A percentile compares a stretch with the other conserved stretches of the same genome.
Conservation (phyloP, 2,329 filamentous ascomycete genomes). For the Pseudogymnoascus sp. region DNA sequence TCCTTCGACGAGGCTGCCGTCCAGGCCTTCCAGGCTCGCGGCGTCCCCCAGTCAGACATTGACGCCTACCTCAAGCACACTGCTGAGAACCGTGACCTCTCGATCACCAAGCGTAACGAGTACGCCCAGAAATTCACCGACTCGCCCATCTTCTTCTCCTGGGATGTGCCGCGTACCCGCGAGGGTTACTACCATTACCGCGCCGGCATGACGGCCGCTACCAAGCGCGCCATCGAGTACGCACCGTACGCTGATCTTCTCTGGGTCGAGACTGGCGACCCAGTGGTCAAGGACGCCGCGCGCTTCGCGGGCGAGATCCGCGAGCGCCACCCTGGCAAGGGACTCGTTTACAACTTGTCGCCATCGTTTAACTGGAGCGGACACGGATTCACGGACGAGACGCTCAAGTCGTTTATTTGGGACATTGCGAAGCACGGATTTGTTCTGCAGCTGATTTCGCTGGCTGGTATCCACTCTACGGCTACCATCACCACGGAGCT, state of each 20-base stretch:
- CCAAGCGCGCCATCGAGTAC: constrained; percentile 87
- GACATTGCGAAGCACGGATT: constrained; percentile 86
- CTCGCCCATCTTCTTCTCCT: constrained; percentile 68
- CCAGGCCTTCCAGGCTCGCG: constrained; percentile 61
- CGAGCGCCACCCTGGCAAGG: constrained; percentile 64
- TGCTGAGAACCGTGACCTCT: constrained; percentile 60
- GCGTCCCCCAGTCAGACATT: constrained; percentile 55
- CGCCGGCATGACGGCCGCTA: constrained; percentile 76
- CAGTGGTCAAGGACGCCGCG: constrained; percentile 68
- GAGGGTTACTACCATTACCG: constrained; percentile 92
- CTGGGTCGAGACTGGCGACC: constrained; percentile 94
- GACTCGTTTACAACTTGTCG: constrained; percentile 90
- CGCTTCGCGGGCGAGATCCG: constrained; percentile 72
- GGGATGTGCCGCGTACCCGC: constrained; percentile 85
- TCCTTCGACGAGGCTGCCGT: constrained; percentile 89
- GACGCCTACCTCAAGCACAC: constrained; percentile 59
- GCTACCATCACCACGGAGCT: constrained; percentile 64
- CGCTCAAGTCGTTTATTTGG: constrained; percentile 89
- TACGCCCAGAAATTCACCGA: constrained; percentile 62
- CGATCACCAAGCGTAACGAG: constrained; percentile 67
- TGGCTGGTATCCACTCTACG: constrained; percentile 59
- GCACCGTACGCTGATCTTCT: constrained; percentile 88
- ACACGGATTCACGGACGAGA: constrained; percentile 78
- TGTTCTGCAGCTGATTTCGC: constrained; percentile 58
- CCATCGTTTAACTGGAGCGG: constrained; percentile 99